Evolutionary conservation across 2,329 filamentous ascomycete genomes (phyloP), one percentile per base, ranked within the genome.

Genomic region (Cladosporium cucumerinum): DNA sequence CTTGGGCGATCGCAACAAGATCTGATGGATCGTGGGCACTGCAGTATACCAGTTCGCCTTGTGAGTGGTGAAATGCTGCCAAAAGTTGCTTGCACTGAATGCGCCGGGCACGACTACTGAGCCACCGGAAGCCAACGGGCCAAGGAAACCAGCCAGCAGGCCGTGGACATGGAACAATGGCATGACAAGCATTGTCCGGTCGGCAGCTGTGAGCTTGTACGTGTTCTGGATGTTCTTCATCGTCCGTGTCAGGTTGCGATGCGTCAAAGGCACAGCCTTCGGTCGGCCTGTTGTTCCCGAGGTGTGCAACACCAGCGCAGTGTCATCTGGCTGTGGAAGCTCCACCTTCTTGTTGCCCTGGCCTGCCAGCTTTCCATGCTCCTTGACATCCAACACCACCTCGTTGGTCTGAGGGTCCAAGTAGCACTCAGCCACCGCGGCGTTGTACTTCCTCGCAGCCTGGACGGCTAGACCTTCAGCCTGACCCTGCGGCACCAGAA

Each of bases 11-110:
- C 89, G 91, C 65, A 96, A 86, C 4, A 96, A 83, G 72, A 96
- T 94, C 74, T 95, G 92, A 77, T 96, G 92, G 75, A 96, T 96
- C 0, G 92, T 96, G 1, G 92, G 92, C n/a, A 95, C 92, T 0
- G 92, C 92, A 0, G 92, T 95, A 79, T 95, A 96, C 92, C 92
- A 96, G 76, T 92, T 96, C 28, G 92, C 92, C 69, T 87, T 83
- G 80, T 93, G 83, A 6, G 83, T 81, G 69, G 83, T 83, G 72
- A 95, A 95, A 76, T 95, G 89, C 26, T 78, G 77, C 92, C 92
- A 96, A 79, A 96, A 96, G 23, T 91, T 88, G 1, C 86, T 85
- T 10, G 92, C 91, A 4, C 91, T 94, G 84, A 96, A 96, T 73
- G 88, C 90, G 61, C 82, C 72, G 2, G 92, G 92, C 5, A 96